phyloP scores from a whole-genome alignment of 108 stramenopile genomes.

The Halocafeteria seosinensis region DNA sequence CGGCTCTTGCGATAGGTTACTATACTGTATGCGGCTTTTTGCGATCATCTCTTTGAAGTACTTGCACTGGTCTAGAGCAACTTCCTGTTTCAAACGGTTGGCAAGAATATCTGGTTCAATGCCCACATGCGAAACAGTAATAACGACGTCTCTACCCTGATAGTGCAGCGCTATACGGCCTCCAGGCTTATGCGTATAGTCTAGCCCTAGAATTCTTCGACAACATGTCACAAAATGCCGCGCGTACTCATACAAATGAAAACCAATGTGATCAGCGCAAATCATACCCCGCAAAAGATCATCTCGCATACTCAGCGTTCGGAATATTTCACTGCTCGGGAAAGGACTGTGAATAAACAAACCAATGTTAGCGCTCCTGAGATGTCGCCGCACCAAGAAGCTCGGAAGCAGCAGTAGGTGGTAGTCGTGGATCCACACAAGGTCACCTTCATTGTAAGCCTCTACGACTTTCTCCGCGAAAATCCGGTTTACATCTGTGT shows the following conservation, averaged over 20 bases:
- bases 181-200: slow-evolving; percentile 57
- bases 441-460: slow-evolving; percentile 45
- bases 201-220: slow-evolving; percentile 46
- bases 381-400: slow-evolving; percentile 27
- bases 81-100: not conserved
- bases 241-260: slow-evolving; percentile 52
- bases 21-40: not conserved
- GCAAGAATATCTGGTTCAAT: not conserved
- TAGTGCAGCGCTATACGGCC: slow-evolving; percentile 14
- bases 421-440: slow-evolving; percentile 51
- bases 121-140: slow-evolving; percentile 12
- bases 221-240: slow-evolving; percentile 47
- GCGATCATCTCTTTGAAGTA: not conserved
- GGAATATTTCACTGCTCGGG: slow-evolving; percentile 48
- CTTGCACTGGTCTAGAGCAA: not conserved
- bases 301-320: slow-evolving; percentile 36
- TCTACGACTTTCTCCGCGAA: slow-evolving; percentile 40
- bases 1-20: not conserved
- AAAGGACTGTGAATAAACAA: slow-evolving; percentile 53
- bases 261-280: slow-evolving; percentile 46
- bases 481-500: slow-evolving; percentile 33
- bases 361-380: slow-evolving; percentile 18
- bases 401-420: slow-evolving; percentile 44
- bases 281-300: slow-evolving; percentile 50
- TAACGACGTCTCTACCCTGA: slow-evolving; percentile 1